Evolutionary conservation across 2,329 filamentous ascomycete species (phyloP), one percentile per base, ranked within the genome.

Genomic region (Biscogniauxia marginata): DNA sequence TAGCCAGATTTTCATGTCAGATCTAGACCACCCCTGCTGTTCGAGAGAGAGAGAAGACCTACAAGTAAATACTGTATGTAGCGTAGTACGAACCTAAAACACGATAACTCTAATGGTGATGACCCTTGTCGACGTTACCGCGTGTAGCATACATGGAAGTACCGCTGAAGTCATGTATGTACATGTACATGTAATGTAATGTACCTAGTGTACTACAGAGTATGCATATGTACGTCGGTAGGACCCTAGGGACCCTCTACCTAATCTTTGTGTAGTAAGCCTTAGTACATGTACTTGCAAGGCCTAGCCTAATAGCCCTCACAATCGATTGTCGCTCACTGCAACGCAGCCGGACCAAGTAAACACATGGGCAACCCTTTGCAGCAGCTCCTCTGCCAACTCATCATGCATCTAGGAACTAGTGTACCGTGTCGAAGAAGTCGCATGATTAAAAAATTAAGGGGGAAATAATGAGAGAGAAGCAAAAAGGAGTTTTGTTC

Each of bases 271-370:
- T 39, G 30, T 39, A 39, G 30, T 39, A 39, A 39, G 30, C 30
- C 30, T 39, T 7, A n/a, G n/a, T n/a, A n/a, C n/a, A n/a, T n/a
- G 53, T 21, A 44, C 51, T 49, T 54, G 25, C 6, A 39, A 39
- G 1, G 4, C 30, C 9, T 11, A 39, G n/a, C 30, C 30, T 39
- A 39, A n/a, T 39, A 39, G 30, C 30, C 13, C 47, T 34, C 24
- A 50, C 58, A 61, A 64, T 64, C 62, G 62, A 63, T 64, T 59
- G 56, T 64, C 53, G 50, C 62, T 59, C 57, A 56, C 56, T 51
- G 56, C 62, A 56, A 62, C 57, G 61, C 30, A 49, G 49, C 53
- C 55, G 49, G 53, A 55, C 11, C n/a, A 58, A 53, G 56, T 63
- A 60, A 62, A 63, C 59, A 62, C 50, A 7, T 52, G 55, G 52